A percentile compares a stretch with the other conserved stretches of the same genome.
phyloP scores from a whole-genome alignment of 2,329 filamentous ascomycete species.

The Venturia oleaginea region DNA sequence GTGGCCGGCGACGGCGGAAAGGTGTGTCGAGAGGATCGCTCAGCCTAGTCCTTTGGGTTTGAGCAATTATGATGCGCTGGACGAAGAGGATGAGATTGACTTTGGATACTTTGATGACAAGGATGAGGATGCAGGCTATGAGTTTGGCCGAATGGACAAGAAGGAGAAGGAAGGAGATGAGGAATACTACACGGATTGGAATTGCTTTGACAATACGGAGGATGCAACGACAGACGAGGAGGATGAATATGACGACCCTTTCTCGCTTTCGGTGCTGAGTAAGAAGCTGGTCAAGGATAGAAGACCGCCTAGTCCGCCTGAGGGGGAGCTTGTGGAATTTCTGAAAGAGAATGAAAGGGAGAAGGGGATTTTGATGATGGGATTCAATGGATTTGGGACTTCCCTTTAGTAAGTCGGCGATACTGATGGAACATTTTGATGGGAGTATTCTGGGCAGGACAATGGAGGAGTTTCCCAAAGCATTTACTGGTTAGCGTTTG shows the following conservation, averaged over 20 bases:
- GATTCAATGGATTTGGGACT: neutral
- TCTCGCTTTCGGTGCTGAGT: neutral
- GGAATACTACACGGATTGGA: slow-evolving; percentile 12
- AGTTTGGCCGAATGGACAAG: neutral
- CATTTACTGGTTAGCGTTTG: neutral
- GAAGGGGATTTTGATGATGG: slow-evolving; percentile 8
- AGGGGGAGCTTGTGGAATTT: slow-evolving; percentile 4
- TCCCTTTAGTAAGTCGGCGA: neutral
- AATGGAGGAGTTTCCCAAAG: too few relatives aligned
- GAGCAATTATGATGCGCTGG: slow-evolving; percentile 36
- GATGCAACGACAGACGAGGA: neutral
- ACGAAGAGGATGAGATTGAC: slow-evolving; percentile 25
- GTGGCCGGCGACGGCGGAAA: neutral
- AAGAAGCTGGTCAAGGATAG: neutral
- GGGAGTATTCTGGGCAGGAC: neutral
- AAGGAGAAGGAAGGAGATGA: neutral
- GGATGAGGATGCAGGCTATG: neutral
- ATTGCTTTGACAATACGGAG: neutral
- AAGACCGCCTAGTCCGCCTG: slow-evolving; percentile 11
- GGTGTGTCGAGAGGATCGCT: slow-evolving; percentile 16
- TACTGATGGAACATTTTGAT: neutral
- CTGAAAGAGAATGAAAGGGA: slow-evolving; percentile 12
- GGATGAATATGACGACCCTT: slow-evolving; percentile 10
- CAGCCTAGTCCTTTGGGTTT: slow-evolving; percentile 31
- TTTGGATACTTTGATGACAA: slow-evolving; percentile 6